These are phyloP conservation scores for Tricholoma furcatifolium DNA, from an alignment of 768 basidiomycete genomes.

Conservation along the genomic window DNA sequence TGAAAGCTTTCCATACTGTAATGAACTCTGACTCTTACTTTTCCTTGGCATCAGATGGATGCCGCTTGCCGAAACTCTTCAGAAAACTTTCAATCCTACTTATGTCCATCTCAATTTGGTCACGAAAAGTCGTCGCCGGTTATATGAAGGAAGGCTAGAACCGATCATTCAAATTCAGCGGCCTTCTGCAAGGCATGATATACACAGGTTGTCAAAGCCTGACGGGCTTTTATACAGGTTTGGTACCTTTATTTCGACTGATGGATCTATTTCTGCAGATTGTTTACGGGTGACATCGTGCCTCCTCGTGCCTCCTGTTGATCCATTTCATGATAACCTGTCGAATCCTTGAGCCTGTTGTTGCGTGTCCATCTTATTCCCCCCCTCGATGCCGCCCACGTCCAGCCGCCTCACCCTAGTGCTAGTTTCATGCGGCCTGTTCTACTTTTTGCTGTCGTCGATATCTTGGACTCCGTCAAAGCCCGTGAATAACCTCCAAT, in stretches of 20 bases:
- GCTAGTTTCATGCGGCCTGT: conserved; percentile 10
- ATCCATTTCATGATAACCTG: conserved; percentile 7
- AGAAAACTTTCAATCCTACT: too few relatives aligned
- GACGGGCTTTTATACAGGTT: too few relatives aligned
- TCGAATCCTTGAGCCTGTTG: neutral
- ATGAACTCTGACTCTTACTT: too few relatives aligned
- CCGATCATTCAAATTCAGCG: too few relatives aligned
- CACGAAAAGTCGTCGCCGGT: too few relatives aligned
- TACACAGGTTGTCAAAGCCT: too few relatives aligned
- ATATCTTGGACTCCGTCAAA: neutral
- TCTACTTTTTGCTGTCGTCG: conserved; percentile 11
- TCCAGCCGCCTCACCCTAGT: conserved; percentile 7
- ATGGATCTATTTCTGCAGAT: neutral
- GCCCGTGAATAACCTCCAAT: conserved; percentile 2
- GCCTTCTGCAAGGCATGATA: too few relatives aligned
- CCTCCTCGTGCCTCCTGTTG: neutral
- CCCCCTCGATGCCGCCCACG: conserved; percentile 1
- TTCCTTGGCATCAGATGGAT: neutral
- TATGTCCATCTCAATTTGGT: too few relatives aligned
- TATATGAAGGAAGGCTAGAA: too few relatives aligned
- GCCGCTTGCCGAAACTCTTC: too few relatives aligned
- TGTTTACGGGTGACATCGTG: neutral
- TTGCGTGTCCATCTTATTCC: neutral
- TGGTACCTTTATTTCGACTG: neutral
- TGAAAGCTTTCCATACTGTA: too few relatives aligned